Evolutionary conservation across 2,329 filamentous ascomycete species (phyloP), one percentile per base, ranked within the genome.

Genomic region (Cladosporium sp.): DNA sequence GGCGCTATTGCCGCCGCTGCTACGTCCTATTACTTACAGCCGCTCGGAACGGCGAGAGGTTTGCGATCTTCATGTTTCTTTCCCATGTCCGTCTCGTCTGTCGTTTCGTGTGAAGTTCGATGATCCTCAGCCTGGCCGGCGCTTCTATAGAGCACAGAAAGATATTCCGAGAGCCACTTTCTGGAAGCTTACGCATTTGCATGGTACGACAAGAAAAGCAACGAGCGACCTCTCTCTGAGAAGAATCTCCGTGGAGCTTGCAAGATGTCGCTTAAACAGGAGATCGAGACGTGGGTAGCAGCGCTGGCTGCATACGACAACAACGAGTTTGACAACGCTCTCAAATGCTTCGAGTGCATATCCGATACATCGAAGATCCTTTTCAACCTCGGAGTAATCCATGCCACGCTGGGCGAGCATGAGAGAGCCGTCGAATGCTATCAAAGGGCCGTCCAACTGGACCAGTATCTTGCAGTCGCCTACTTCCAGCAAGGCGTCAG

Each of bases 401-500:
- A 96, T 75, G 93, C 93, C 37, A 97, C 93, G 0, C 78, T 98
- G 14, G 93, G 93, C 61, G 90, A 97, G 69, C 93, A 98, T 72
- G 87, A 92, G 69, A 90, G 89, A 77, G 93, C 93, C 66, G 92
- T 98, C 60, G 87, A 95, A 72, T 93, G 85, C 72, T 98, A 96
- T 69, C 91, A 96, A 74, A 84, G 87, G 68, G 91, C 93, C 45
- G 87, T 95, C 63, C 81, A 84, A 58, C 79, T 96, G 53, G 93
- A 98, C 66, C 87, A 93, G 68, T 98, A 97, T 68, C 86, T 98
- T 43, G 93, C 93, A 53, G 90, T 98, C 54, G 92, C 93, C 55
- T 97, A 97, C 70, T 98, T 98, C 70, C 93, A 98, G 67, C 89
- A 97, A 72, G 93, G 93, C 41, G 93, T 98, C 14, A 97, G 93